Conservation (phyloP, 2,329 filamentous ascomycete genomes). For the Neofusicoccum laricinum region DNA sequence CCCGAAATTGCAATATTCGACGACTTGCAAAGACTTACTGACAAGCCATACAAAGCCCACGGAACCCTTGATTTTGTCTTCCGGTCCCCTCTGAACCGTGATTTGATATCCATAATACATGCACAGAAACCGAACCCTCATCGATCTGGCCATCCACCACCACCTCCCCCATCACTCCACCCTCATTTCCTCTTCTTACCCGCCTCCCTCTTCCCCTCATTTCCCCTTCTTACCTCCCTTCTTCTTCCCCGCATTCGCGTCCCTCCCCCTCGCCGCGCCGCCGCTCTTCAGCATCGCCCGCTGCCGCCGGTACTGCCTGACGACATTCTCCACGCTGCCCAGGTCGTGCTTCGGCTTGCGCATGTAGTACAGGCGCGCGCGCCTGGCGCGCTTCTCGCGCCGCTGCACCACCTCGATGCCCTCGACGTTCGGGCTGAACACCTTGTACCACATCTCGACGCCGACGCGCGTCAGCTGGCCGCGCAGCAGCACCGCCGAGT, state of each 20-base stretch:
- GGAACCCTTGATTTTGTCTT: too few species aligned
- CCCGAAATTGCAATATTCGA: too few species aligned
- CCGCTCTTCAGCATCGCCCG: conserved; percentile 30
- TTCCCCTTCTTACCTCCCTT: conserved; percentile 22
- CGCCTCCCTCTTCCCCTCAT: neutral
- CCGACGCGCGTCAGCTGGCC: conserved; percentile 83
- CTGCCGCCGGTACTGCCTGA: conserved; percentile 34
- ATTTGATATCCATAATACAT: conserved; percentile 8
- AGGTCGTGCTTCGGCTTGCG: conserved; percentile 47
- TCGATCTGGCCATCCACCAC: neutral
- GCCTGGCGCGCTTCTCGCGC: conserved; percentile 75
- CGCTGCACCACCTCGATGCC: conserved; percentile 93
- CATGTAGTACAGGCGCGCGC: conserved; percentile 89
- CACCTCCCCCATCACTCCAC: neutral
- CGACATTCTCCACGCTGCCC: conserved; percentile 38
- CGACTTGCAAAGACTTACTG: too few species aligned
- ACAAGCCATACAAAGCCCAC: too few species aligned
- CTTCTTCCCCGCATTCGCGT: conserved; percentile 27
- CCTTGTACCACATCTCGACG: conserved; percentile 97
- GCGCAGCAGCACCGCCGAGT: conserved; percentile 82
- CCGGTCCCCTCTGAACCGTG: too few species aligned
- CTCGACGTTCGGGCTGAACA: conserved; percentile 85
- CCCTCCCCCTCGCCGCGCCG: conserved; percentile 18
- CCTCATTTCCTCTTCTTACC: neutral
- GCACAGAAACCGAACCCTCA: neutral